Conservation (phyloP, 495 filamentous ascomycete species). For the Xylaria acuta region DNA sequence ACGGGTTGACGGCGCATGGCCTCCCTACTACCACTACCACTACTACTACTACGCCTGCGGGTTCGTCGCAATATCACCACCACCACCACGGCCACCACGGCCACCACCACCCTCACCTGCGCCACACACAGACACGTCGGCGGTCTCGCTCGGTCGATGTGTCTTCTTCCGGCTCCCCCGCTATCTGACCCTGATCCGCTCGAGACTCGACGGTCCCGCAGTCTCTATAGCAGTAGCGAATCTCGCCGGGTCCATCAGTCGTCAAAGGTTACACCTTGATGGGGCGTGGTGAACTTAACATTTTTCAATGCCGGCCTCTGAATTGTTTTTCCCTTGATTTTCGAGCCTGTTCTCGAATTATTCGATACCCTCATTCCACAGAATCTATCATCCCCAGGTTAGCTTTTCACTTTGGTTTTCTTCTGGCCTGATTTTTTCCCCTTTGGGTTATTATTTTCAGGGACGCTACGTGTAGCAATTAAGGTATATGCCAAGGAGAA, state of each 20-base stretch:
- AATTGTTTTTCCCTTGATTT: not conserved
- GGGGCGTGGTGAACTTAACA: not conserved
- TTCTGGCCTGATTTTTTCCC: not conserved
- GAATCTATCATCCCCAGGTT: not conserved
- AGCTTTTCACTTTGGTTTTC: not conserved
- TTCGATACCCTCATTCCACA: constrained; percentile 10
- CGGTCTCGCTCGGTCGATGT: constrained; percentile 20
- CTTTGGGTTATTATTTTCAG: not conserved
- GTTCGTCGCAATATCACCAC: not conserved
- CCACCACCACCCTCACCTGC: not conserved
- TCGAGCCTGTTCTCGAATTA: not conserved
- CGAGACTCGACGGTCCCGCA: constrained; percentile 11
- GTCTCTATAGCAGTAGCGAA: constrained; percentile 9
- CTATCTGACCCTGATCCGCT: constrained; percentile 1
- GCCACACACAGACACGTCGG: not conserved
- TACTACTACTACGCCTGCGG: not conserved
- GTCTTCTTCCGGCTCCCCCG: constrained; percentile 2
- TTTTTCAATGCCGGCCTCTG: not conserved
- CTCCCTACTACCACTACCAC: too few relatives aligned
- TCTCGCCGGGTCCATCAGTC: not conserved
- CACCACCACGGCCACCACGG: not conserved
- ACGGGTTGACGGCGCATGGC: not conserved
- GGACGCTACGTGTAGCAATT: not conserved
- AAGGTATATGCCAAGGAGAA: not conserved
- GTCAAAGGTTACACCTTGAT: not conserved